These are phyloP conservation scores for Coemansia sp. DNA, from an alignment of 192 early-diverging fungal species.

Conservation along the genomic window DNA sequence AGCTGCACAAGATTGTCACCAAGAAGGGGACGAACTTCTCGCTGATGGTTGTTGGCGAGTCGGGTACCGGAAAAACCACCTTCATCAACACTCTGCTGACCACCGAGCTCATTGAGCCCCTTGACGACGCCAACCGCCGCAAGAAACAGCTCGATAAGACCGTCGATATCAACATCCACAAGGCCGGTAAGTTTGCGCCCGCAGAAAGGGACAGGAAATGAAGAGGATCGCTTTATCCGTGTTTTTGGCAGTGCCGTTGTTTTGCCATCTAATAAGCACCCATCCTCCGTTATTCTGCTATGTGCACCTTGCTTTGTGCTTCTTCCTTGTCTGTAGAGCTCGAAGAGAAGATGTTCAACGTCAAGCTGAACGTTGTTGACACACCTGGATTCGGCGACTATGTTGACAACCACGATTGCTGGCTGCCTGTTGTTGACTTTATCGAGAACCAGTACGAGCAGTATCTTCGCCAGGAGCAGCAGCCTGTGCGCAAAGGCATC, in stretches of 20 bases:
- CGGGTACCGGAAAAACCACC: conserved; percentile 97
- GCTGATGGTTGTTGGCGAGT: conserved; percentile 96
- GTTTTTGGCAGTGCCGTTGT: no score
- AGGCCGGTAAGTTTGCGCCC: conserved; percentile 66
- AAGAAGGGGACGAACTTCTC: conserved; percentile 96
- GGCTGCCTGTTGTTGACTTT: conserved; percentile 97
- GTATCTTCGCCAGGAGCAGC: conserved; percentile 91
- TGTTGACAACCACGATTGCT: conserved; percentile 93
- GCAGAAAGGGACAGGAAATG: background rate
- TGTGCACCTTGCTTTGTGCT: background rate
- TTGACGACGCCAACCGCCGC: conserved; percentile 74
- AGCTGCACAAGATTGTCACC: conserved; percentile 97
- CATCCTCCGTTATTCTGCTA: background rate
- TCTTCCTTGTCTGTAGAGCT: conserved; percentile 62
- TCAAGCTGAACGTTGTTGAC: conserved; percentile 92
- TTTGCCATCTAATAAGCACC: no score
- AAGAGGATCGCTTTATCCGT: no score
- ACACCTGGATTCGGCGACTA: conserved; percentile 90
- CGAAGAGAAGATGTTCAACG: conserved; percentile 98
- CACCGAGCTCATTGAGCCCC: conserved; percentile 90
- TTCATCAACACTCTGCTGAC: conserved; percentile 99
- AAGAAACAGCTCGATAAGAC: conserved; percentile 93
- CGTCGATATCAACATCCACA: conserved; percentile 97
- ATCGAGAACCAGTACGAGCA: conserved; percentile 97
- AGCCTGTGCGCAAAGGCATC: conserved; percentile 78